Evolutionary conservation across 1,139 yeast genomes (phyloP).

Genomic region (Kodamaea anthophila): DNA sequence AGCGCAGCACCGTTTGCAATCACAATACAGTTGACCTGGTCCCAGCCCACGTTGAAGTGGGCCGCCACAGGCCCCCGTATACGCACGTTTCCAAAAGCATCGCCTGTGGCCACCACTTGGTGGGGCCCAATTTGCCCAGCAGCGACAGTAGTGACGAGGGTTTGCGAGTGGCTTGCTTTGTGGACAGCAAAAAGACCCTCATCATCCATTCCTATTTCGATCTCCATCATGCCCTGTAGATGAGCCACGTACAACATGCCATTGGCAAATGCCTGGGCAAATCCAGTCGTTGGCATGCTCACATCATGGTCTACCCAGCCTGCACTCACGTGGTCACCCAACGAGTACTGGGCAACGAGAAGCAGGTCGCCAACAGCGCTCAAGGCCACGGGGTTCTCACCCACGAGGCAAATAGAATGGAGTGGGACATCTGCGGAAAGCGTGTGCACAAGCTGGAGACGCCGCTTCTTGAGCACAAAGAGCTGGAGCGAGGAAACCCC

Average conservation of each 20-base stretch:
- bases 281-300: slow-evolving; percentile 5
- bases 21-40: slow-evolving; percentile 25
- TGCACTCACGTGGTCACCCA: slow-evolving; percentile 3
- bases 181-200: neutral
- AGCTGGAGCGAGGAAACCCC: slow-evolving; percentile 4
- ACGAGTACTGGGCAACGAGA: slow-evolving; percentile 4
- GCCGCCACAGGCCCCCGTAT: too few species aligned
- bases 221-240: slow-evolving; percentile 5
- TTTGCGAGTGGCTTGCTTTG: slow-evolving; percentile 1
- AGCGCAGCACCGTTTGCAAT: slow-evolving; percentile 13
- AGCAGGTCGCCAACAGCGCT: slow-evolving; percentile 7
- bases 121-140: slow-evolving; percentile 1
- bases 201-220: slow-evolving; percentile 1
- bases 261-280: slow-evolving; percentile 4
- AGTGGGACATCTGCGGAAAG: slow-evolving; percentile 4
- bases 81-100: slow-evolving; percentile 32
- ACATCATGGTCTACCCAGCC: slow-evolving; percentile 4
- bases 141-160: slow-evolving; percentile 6
- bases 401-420: slow-evolving; percentile 5
- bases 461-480: slow-evolving; percentile 5
- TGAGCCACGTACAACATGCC: slow-evolving; percentile 4
- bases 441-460: slow-evolving; percentile 5
- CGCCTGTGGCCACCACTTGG: slow-evolving; percentile 17
- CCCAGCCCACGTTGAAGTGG: too few species aligned
- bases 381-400: slow-evolving; percentile 5